A percentile compares a stretch with the other conserved stretches of the same genome.
Conservation (phyloP, 768 basidiomycete species). For the Phylloporus sp. region DNA sequence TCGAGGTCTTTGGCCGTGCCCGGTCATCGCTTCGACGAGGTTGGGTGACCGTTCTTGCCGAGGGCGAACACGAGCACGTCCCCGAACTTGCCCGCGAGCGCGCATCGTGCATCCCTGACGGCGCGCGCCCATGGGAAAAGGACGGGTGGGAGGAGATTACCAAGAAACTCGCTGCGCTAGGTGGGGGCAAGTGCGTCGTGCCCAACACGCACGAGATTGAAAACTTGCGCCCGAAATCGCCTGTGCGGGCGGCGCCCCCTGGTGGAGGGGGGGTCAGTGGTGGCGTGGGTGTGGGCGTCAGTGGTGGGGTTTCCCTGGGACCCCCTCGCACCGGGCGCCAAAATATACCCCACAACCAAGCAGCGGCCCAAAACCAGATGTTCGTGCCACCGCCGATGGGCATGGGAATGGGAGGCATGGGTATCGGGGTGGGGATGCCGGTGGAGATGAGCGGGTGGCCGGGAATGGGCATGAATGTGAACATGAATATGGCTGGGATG, state of each 20-base stretch:
- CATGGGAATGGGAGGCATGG: slow-evolving; percentile 37
- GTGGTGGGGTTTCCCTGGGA: slow-evolving; percentile 20
- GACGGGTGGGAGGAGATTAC: slow-evolving; percentile 64
- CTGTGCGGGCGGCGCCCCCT: slow-evolving; percentile 43
- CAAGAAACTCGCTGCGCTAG: slow-evolving; percentile 44
- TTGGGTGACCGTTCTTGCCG: slow-evolving; percentile 84
- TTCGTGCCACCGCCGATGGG: slow-evolving; percentile 41
- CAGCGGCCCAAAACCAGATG: slow-evolving; percentile 24
- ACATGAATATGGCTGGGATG: slow-evolving; percentile 38
- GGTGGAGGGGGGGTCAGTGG: slow-evolving; percentile 27
- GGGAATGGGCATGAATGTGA: slow-evolving; percentile 37
- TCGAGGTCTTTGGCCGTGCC: slow-evolving; percentile 81
- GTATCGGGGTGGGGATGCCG: slow-evolving; percentile 35
- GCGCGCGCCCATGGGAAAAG: slow-evolving; percentile 49
- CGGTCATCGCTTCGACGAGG: slow-evolving; percentile 72
- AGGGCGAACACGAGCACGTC: slow-evolving; percentile 55
- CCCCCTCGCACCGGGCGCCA: slow-evolving; percentile 15
- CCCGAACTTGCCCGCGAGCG: slow-evolving; percentile 34
- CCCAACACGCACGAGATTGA: slow-evolving; percentile 81
- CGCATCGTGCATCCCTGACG: slow-evolving; percentile 24
- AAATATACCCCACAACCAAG: slow-evolving; percentile 14
- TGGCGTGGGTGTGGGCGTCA: slow-evolving; percentile 19
- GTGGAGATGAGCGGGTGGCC: slow-evolving; percentile 34
- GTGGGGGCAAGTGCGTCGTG: slow-evolving; percentile 57
- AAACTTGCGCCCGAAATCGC: slow-evolving; percentile 80